Base-by-base conservation (phyloP, 106 monocot genomes). In the Apostasia ramifera region DNA sequence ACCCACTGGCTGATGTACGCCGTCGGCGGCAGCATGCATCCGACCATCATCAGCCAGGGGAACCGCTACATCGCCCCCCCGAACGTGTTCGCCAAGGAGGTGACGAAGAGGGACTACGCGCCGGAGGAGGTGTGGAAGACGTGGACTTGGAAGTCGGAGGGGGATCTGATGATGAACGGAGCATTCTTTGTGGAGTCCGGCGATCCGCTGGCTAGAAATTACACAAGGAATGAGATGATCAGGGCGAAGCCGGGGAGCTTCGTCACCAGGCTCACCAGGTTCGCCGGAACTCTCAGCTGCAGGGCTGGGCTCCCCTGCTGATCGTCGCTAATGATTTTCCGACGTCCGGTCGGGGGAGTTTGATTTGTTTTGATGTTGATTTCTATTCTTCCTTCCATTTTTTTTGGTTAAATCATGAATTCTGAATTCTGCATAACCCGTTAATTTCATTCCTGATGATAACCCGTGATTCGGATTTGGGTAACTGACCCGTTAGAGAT, bases 1-100 rank as follows among this genome's bases (percentile, higher is more conserved):
- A 86, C 81, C 2, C 81, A 87, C 47, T 91, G 87, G 87, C 8
- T 14, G 0, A 83, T 83, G 83, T 87, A 83, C 61, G 80, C 83
- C 38, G 66, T 87, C 40, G 87, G 87, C 0, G 87, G 87, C 0
- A 87, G 78, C 71, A 47, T 70, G 60, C 74, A 83, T 51, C 74
- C 87, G 6, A 83, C 78, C 60, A 72, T 86, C 70, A 74, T 86
- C 70, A 86, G 86, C 71, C 77, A 88, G 66, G 88, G 88, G 11
- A 88, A 88, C 71, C 63, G 84, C 9, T 88, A 75, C 72, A 81
- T 78, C 4, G 88, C 81, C 7, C 77, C 74, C 1, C 11, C 13
- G 4, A 74, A 77, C 9, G 4, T 38, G 2, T 45, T 4, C 0
- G 72, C 77, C 68, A 88, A 84, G 64, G 74, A 75, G 78, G 73